Base-by-base conservation (phyloP, 768 basidiomycete species). In the Tremella fuciformis region DNA sequence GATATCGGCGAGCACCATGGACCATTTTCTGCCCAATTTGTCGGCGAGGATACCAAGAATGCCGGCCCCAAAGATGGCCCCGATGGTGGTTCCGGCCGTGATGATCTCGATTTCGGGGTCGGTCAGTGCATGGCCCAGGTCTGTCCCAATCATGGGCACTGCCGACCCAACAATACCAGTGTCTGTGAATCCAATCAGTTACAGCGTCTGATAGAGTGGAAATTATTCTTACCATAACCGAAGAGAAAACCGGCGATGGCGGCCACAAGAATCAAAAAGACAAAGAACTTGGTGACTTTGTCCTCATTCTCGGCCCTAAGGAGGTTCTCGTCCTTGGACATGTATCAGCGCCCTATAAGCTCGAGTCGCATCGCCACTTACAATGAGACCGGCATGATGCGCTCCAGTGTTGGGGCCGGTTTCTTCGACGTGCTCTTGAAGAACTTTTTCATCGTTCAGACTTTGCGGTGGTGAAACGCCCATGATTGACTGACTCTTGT, bases 191-290 rank as follows among this genome's bases (percentile, higher is more conserved):
- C n/a, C n/a, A n/a, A n/a, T n/a, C n/a, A n/a, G n/a, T n/a, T n/a
- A n/a, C n/a, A n/a, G n/a, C n/a, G n/a, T n/a, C n/a, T n/a, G n/a
- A n/a, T n/a, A n/a, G n/a, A n/a, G n/a, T n/a, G n/a, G n/a, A n/a
- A n/a, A n/a, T n/a, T n/a, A n/a, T n/a, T n/a, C n/a, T n/a, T n/a
- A n/a, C n/a, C 69, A 46, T 61, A 70, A 13, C 69, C 69, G 48
- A 70, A 70, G 38, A 63, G 65, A 57, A 70, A 65, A n/a, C 69
- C 69, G 24, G 66, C 63, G 1, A 70, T 62, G 19, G 66, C 66
- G 8, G 65, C 69, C 16, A 56, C 51, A 42, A 67, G 51, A 3
- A 58, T 29, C 3, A 70, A 52, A 24, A 58, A 46, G 2, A 59
- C 15, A 13, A 66, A 59, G 46, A 64, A 67, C n/a, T n/a, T n/a